Percentiles rank a stretch among this genome's conserved stretches.
Conservation (phyloP, 371 early-diverging fungal genomes). For the Chytridium lagenaria region DNA sequence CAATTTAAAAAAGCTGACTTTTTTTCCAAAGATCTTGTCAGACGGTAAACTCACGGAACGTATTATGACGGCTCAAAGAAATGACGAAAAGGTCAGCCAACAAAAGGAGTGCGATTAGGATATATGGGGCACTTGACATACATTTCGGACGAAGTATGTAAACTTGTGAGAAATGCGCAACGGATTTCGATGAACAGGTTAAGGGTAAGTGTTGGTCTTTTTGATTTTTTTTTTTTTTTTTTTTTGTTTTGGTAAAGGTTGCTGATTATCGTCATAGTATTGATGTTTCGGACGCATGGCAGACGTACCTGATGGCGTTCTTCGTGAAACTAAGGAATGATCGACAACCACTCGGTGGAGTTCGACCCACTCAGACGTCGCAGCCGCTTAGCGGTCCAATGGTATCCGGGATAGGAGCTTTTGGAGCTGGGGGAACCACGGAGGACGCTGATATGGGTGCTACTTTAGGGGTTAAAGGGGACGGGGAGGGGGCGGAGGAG, state of each 20-base stretch:
- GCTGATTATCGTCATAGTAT: constrained; percentile 41
- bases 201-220: constrained; percentile 44
- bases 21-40: constrained; percentile 65
- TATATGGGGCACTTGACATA: constrained; percentile 98
- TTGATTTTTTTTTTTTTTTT: too few species aligned
- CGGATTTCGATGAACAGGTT: constrained; percentile 56
- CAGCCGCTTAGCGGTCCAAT: constrained; percentile 31
- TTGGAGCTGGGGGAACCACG: constrained; percentile 32
- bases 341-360: constrained; percentile 86
- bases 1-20: neutral
- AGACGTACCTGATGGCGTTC: constrained; percentile 77
- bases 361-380: constrained; percentile 65
- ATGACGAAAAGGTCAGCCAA: constrained; percentile 69
- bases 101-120: constrained; percentile 90
- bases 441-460: constrained; percentile 35
- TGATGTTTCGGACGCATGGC: constrained; percentile 84
- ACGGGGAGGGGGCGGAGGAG: neutral
- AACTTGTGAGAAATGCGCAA: constrained; percentile 69
- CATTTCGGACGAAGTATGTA: constrained; percentile 92
- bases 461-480: neutral
- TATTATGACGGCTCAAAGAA: constrained; percentile 79
- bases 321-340: constrained; percentile 89
- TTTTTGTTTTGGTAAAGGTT: neutral
- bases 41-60: constrained; percentile 80
- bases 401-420: constrained; percentile 36